Base-by-base conservation (phyloP, 345 rosid genomes). In the Eucalyptus tenuipes region DNA sequence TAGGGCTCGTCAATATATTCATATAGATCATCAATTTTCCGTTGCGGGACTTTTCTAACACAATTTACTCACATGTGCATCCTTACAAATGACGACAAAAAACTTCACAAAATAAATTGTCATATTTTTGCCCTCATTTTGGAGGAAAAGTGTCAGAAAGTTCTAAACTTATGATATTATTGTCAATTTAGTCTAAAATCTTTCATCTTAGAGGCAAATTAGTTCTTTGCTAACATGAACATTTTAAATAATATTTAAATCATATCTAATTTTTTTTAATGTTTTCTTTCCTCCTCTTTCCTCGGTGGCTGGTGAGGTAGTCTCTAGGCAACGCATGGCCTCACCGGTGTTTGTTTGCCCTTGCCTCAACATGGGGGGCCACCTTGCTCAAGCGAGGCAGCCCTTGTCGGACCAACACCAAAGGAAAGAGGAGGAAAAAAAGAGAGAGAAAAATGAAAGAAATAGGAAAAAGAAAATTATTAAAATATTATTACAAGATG, bases 1-100 rank as follows among this genome's bases (percentile, higher is more conserved):
- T 0, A 1, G 1, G 20, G 25, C 57, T 8, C 0, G 0, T 52
- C 57, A 52, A 52, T 52, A 18, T 20, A 52, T 52, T 52, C 0
- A 3, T 1, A 52, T 1, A 52, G 2, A 20, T 52, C 4, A 52
- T 52, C 57, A 18, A 52, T 52, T 52, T 52, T 52, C 25, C 0
- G 0, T 18, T 52, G 1, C 0, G 4, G 4, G 5, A 52, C 10
- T 52, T 52, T 52, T 20, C 25, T 52, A 52, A 8, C 57, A 52
- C 2, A 20, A 52, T 2, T 20, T 52, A 52, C 25, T 52, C 57
- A 52, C 57, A 52, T 52, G 10, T 52, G 10, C 25, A 52, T 52
- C 10, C 5, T 18, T 18, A 52, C 9, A 52, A 52, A 52, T 71
- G 27, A 45, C 1, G 1, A 12, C 27, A 27, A 71, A 71, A 17